Base-by-base conservation (phyloP, 1,139 yeast species). In the Suhomyces anneliseae region DNA sequence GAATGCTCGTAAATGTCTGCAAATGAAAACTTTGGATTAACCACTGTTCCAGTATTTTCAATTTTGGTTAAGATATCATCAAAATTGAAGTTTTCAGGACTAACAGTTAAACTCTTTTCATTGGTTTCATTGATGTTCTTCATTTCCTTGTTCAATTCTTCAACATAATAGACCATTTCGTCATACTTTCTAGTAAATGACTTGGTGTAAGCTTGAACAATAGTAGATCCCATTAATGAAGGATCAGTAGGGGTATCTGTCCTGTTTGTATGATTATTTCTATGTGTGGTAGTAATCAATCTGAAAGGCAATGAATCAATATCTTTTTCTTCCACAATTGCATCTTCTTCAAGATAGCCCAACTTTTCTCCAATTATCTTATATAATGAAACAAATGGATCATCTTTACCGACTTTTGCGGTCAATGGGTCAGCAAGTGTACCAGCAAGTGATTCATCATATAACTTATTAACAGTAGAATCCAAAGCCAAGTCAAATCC, bases 401-500 rank as follows among this genome's bases (percentile, higher is more conserved):
- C 79, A 1, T 83, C 78, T 57, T 85, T 87, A 55, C 81, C 74
- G 3, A 87, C 75, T 58, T 79, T 82, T 40, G 85, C 59, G 1
- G 65, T 59, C 2, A 71, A 38, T 0, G 95, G 87, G 48, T 74
- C 76, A 8, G 83, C 76, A 4, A 69, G 70, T 1, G 73, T 68
- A 32, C 73, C 73, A 48, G 72, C 74, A 29, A 81, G 63, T 1
- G 71, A 75, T 34, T 80, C 76, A 42, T 78, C 79, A 55, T 70
- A 83, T 38, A 74, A 69, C 40, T 72, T 70, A 14, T 59, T 59
- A 45, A 70, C 70, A 0, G 76, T 69, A 10, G 78, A 74, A 61
- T 84, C 85, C 12, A 88, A 84, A 12, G 87, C 88, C 40, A 87
- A 62, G 62, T 92, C 98, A 62, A 88, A 87, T 0, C 95, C 96